phyloP scores from a whole-genome alignment of 345 rosid genomes.

The Eucalyptus shirleyi region DNA sequence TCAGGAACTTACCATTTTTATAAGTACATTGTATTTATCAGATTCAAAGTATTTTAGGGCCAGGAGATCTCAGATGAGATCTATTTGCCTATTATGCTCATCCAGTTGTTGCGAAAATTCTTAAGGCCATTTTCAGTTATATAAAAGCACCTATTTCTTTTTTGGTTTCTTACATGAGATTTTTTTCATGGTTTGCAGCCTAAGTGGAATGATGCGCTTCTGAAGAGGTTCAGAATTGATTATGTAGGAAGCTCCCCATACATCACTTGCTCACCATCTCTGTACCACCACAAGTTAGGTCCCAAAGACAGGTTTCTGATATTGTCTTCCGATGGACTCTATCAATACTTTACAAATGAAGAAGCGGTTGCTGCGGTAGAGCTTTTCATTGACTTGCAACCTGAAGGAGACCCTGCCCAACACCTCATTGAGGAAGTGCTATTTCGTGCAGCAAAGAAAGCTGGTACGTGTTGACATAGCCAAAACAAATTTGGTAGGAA shows the following conservation, averaged over 20 bases:
- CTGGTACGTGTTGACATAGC: conserved; percentile 35
- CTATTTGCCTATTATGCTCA: background rate
- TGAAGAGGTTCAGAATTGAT: conserved; percentile 90
- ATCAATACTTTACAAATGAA: conserved; percentile 88
- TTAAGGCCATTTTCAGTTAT: background rate
- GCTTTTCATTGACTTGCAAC: conserved; percentile 72
- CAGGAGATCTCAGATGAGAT: background rate
- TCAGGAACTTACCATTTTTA: background rate
- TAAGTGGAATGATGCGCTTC: conserved; percentile 83
- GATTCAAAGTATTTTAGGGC: background rate
- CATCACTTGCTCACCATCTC: conserved; percentile 68
- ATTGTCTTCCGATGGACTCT: conserved; percentile 86
- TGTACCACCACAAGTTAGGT: conserved; percentile 77
- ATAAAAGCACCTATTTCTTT: background rate
- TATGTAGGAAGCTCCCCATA: conserved; percentile 76
- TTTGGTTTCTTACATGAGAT: background rate
- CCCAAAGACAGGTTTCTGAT: conserved; percentile 78
- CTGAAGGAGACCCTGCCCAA: conserved; percentile 98
- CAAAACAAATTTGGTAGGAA: background rate
- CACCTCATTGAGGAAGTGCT: conserved; percentile 85
- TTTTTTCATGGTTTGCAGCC: conserved; percentile 37
- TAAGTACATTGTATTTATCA: background rate
- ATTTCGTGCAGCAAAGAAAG: conserved; percentile 95
- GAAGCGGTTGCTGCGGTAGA: conserved; percentile 91
- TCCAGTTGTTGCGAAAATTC: background rate